Percentiles rank a stretch among this genome's conserved stretches.
Evolutionary conservation across 208 protist genomes (phyloP).

Genomic region (Phytomonas sp.): DNA sequence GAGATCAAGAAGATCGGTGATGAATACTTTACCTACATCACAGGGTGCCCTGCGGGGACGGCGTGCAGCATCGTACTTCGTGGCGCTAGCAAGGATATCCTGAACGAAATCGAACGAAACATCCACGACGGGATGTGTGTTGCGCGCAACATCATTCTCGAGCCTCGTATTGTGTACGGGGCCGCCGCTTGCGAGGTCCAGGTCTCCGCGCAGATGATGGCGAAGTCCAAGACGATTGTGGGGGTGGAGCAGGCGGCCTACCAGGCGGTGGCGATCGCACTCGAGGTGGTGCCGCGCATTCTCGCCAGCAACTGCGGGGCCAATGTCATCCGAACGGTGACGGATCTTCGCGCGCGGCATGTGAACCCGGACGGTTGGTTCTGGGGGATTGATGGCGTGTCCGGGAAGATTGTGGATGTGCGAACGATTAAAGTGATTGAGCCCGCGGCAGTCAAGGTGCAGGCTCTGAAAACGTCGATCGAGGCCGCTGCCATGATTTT

Average conservation of each 20-base stretch:
- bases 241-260: constrained; percentile 97
- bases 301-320: constrained; percentile 99
- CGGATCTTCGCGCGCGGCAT: constrained; percentile 96
- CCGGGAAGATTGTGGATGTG: constrained; percentile 94
- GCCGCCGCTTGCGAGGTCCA: constrained; percentile 98
- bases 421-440: constrained; percentile 96
- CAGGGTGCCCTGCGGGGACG: constrained; percentile 96
- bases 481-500: constrained; percentile 98
- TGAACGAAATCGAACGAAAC: constrained; percentile 99
- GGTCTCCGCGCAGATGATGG: constrained; percentile 87
- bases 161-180: constrained; percentile 97
- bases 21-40: constrained; percentile 99
- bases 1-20: constrained; percentile 99
- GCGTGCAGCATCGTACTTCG: constrained; percentile 99
- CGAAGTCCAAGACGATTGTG: constrained; percentile 92
- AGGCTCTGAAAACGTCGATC: constrained; percentile 97
- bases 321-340: constrained; percentile 96
- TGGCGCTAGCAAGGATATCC: constrained; percentile 99
- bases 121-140: constrained; percentile 99
- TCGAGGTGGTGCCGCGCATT: constrained; percentile 96
- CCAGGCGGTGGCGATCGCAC: constrained; percentile 91
- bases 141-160: constrained; percentile 96
- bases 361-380: constrained; percentile 69
- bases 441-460: constrained; percentile 96
- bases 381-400: constrained; percentile 97